Evolutionary conservation across 1,284 basidiomycete genomes (phyloP), one percentile per base, ranked within the genome.

Genomic region (Boletellus dicymbophilus): DNA sequence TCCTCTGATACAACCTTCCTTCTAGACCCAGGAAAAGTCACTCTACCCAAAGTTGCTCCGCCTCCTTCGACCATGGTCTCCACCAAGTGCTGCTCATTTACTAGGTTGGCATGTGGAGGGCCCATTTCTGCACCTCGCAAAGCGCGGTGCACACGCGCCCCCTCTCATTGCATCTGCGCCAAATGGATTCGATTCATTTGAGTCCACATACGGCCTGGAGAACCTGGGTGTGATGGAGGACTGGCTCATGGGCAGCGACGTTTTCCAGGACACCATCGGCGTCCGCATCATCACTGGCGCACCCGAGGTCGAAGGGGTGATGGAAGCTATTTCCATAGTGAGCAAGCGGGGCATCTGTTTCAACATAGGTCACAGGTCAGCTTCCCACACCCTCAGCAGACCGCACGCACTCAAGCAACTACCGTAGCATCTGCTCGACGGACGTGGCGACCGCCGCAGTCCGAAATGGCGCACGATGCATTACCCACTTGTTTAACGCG

Each of bases 401-500:
- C 25, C 20, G 27, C 37, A 30, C 45, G 28, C 20, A 15, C 49
- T 63, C 49, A 60, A 42, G 18, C 23, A 7, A 21, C 9, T 20
- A 18, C 25, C 18, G 2, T 6, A 88, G 86, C 56, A 79, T 81
- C 52, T 84, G 84, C 34, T 77, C 80, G 20, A 84, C 85, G 3
- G 81, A 84, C 21, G 74, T 83, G 46, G 89, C 90, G 5, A 82
- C 82, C 6, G 74, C 72, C 2, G 89, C 90, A 3, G 79, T 90
- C 7, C 72, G 78, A 36, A 73, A 76, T 46, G 90, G 91, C 26
- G 90, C 93, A 6, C 77, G 84, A 8, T 82, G 94, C 57, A 93
- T 95, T 59, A 95, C 93, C 0, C 93, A 95, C 68, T 75, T 95
- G 20, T 95, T 94, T 82, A 96, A 96, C 61, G 91, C 91, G 6